A percentile compares a stretch with the other conserved stretches of the same genome.
Evolutionary conservation across 2,329 filamentous ascomycete genomes (phyloP).

Genomic region (Dactylellina drechsleri): DNA sequence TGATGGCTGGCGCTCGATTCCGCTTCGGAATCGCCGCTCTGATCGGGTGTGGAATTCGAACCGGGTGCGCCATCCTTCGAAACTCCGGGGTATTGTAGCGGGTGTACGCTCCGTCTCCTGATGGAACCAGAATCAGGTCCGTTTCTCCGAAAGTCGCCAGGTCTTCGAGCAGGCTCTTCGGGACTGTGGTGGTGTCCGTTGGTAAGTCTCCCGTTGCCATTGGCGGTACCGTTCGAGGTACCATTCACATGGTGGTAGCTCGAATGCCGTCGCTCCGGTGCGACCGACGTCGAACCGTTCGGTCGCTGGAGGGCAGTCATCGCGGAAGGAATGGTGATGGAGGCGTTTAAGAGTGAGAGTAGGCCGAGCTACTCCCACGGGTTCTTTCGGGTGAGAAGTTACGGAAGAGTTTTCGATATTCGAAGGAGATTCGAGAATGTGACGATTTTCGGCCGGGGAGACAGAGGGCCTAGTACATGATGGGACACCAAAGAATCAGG

Average conservation of each 20-base stretch:
- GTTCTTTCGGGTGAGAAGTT: not conserved
- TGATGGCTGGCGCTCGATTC: slow-evolving; percentile 34
- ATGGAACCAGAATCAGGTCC: slow-evolving; percentile 45
- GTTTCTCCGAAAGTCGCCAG: slow-evolving; percentile 32
- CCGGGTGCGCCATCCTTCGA: slow-evolving; percentile 27
- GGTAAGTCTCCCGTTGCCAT: slow-evolving; percentile 31
- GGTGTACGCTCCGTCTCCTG: slow-evolving; percentile 26
- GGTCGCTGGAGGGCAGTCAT: slow-evolving; percentile 54
- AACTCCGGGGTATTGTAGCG: slow-evolving; percentile 9
- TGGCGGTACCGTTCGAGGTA: slow-evolving; percentile 14
- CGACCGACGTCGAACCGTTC: slow-evolving; percentile 47
- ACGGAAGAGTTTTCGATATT: too few species aligned
- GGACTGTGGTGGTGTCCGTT: slow-evolving; percentile 29
- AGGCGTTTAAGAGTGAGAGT: slow-evolving; percentile 23
- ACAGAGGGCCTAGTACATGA: slow-evolving; percentile 48
- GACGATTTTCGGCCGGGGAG: slow-evolving; percentile 43
- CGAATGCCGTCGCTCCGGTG: slow-evolving; percentile 49
- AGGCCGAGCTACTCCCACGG: slow-evolving; percentile 41
- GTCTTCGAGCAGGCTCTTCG: slow-evolving; percentile 28
- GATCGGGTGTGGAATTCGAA: slow-evolving; percentile 41
- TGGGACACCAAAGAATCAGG: slow-evolving; percentile 33
- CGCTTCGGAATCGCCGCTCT: slow-evolving; percentile 44
- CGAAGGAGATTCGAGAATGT: slow-evolving; percentile 19
- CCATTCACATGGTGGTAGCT: slow-evolving; percentile 47
- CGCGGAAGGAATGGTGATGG: slow-evolving; percentile 40